Conservation (phyloP, 352 stramenopile genomes). For the Phytophthora pisi region DNA sequence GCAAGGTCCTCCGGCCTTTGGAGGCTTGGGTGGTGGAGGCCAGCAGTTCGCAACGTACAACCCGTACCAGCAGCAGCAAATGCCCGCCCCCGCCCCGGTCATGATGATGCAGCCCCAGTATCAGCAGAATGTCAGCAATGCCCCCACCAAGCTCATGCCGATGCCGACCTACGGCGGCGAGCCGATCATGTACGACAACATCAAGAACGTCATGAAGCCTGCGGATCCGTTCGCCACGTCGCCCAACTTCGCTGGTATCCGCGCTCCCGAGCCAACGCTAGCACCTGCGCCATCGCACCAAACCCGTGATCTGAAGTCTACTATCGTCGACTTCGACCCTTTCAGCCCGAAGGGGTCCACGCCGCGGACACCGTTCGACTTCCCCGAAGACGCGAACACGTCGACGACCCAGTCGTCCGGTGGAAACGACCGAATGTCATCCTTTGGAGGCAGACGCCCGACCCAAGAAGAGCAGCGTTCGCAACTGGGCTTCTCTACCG, state of each 20-base stretch:
- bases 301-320: slow-evolving; percentile 44
- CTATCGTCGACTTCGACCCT: slow-evolving; percentile 73
- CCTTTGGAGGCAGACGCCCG: slow-evolving; percentile 48
- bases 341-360: slow-evolving; percentile 68
- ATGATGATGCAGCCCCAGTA: slow-evolving; percentile 37
- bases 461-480: slow-evolving; percentile 72
- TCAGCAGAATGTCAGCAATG: slow-evolving; percentile 26
- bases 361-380: slow-evolving; percentile 55
- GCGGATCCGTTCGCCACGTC: slow-evolving; percentile 54
- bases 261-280: slow-evolving; percentile 37
- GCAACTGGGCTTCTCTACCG: slow-evolving; percentile 59
- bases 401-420: slow-evolving; percentile 19
- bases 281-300: slow-evolving; percentile 33
- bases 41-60: slow-evolving; percentile 41
- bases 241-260: slow-evolving; percentile 26
- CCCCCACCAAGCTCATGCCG: slow-evolving; percentile 32
- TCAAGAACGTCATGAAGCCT: slow-evolving; percentile 64
- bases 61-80: slow-evolving; percentile 34
- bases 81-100: slow-evolving; percentile 17
- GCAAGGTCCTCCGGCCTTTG: slow-evolving; percentile 49
- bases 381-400: slow-evolving; percentile 26
- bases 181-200: slow-evolving; percentile 64
- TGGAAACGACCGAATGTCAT: slow-evolving; percentile 49
- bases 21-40: slow-evolving; percentile 36
- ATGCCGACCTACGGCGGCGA: slow-evolving; percentile 48